These are phyloP conservation scores for Ormosia emarginata DNA, from an alignment of 306 rosid genomes.

Conservation along the genomic window DNA sequence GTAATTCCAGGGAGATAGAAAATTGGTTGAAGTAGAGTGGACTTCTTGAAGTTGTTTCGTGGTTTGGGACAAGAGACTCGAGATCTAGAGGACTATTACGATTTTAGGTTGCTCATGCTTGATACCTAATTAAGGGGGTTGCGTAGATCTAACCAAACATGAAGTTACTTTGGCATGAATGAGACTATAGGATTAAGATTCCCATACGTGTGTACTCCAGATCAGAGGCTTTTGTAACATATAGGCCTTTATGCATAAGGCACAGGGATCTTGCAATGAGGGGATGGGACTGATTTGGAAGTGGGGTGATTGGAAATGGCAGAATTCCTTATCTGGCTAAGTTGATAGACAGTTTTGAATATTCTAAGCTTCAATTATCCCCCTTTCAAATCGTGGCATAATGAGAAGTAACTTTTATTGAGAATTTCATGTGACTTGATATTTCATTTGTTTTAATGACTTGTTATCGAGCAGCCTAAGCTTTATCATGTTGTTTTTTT, in stretches of 20 bases:
- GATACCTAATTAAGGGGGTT: not conserved
- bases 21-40: constrained; percentile 8
- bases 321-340: not conserved
- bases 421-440: not conserved
- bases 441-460: not conserved
- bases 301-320: not conserved
- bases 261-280: not conserved
- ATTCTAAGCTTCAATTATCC: not conserved
- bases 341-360: not conserved
- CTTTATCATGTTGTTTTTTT: not conserved
- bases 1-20: not conserved
- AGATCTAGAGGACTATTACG: constrained; percentile 13
- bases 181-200: not conserved
- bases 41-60: not conserved
- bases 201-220: not conserved
- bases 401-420: not conserved
- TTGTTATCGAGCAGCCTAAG: not conserved
- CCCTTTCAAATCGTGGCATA: not conserved
- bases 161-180: not conserved
- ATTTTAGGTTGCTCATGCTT: constrained; percentile 12
- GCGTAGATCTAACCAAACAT: constrained; percentile 21
- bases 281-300: not conserved
- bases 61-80: not conserved
- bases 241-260: not conserved
- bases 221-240: not conserved